A percentile compares a stretch with the other conserved stretches of the same genome.
Evolutionary conservation across 768 basidiomycete species (phyloP).

Genomic region (Cystobasidium tubakii): DNA sequence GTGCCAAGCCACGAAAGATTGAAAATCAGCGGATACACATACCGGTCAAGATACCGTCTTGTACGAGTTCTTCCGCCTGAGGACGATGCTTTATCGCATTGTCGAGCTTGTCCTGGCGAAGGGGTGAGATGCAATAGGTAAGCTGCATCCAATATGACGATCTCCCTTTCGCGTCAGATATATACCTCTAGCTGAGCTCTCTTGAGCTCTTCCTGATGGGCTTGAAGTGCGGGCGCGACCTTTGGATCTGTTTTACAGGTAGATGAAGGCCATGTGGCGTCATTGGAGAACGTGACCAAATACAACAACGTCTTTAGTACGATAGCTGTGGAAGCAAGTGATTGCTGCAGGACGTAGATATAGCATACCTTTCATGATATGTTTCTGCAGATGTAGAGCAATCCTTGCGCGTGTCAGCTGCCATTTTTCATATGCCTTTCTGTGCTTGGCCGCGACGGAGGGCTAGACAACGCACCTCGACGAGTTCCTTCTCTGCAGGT

Average conservation of each 20-base stretch:
- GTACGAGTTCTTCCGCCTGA: conserved; percentile 18
- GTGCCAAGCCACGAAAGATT: too few species aligned
- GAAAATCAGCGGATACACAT: not conserved
- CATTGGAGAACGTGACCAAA: not conserved
- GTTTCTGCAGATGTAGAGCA: not conserved
- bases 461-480: conserved; percentile 9
- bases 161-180: not conserved
- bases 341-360: too few species aligned
- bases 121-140: too few species aligned
- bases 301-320: too few species aligned
- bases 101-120: conserved; percentile 29
- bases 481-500: conserved; percentile 14
- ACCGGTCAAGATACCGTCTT: conserved; percentile 10
- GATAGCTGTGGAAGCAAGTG: too few species aligned
- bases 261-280: not conserved
- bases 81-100: conserved; percentile 20
- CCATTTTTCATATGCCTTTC: too few species aligned
- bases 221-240: conserved; percentile 22
- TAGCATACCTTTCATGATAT: conserved; percentile 17
- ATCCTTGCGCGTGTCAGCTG: not conserved
- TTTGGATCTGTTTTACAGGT: conserved; percentile 8
- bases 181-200: conserved; percentile 9
- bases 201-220: conserved; percentile 15
- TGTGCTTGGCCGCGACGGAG: too few species aligned
- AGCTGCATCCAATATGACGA: too few species aligned